Percentiles rank a stretch among this genome's conserved stretches.
Conservation (phyloP, 2,329 filamentous ascomycete species). For the Fusarium ambrosium region DNA sequence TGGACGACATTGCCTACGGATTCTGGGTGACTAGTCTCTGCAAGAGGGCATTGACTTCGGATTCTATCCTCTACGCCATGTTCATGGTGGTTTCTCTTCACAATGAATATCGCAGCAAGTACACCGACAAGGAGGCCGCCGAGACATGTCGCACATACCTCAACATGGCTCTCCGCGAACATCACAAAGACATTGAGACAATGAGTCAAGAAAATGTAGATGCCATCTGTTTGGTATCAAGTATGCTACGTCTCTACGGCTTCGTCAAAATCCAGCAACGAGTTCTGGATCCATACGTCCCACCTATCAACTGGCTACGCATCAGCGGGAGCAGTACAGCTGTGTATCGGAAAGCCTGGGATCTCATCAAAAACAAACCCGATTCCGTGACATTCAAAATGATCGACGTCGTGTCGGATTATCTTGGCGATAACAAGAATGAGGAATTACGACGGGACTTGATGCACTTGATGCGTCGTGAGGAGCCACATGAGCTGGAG, state of each 20-base stretch:
- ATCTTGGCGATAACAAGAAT: slow-evolving; percentile 18
- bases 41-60: slow-evolving; percentile 30
- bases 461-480: slow-evolving; percentile 24
- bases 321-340: slow-evolving; percentile 33
- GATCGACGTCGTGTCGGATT: slow-evolving; percentile 19
- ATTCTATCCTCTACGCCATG: slow-evolving; percentile 37
- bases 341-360: slow-evolving; percentile 29
- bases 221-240: slow-evolving; percentile 30
- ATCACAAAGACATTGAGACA: slow-evolving; percentile 30
- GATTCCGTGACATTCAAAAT: slow-evolving; percentile 16
- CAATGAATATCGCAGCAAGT: slow-evolving; percentile 11
- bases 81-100: slow-evolving; percentile 37
- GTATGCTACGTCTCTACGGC: slow-evolving; percentile 34
- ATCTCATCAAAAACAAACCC: slow-evolving; percentile 14
- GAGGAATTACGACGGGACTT: slow-evolving; percentile 5
- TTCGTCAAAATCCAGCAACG: slow-evolving; percentile 34
- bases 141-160: slow-evolving; percentile 32
- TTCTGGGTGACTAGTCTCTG: slow-evolving; percentile 24
- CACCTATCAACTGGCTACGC: slow-evolving; percentile 40
- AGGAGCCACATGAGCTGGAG: slow-evolving; percentile 20
- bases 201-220: slow-evolving; percentile 34
- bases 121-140: background rate
- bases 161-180: slow-evolving; percentile 28
- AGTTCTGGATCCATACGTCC: slow-evolving; percentile 29
- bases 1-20: slow-evolving; percentile 21